Evolutionary conservation across 305 asterid genomes (phyloP), one percentile per base, ranked within the genome.

Genomic region (Fraxinus paxiana): DNA sequence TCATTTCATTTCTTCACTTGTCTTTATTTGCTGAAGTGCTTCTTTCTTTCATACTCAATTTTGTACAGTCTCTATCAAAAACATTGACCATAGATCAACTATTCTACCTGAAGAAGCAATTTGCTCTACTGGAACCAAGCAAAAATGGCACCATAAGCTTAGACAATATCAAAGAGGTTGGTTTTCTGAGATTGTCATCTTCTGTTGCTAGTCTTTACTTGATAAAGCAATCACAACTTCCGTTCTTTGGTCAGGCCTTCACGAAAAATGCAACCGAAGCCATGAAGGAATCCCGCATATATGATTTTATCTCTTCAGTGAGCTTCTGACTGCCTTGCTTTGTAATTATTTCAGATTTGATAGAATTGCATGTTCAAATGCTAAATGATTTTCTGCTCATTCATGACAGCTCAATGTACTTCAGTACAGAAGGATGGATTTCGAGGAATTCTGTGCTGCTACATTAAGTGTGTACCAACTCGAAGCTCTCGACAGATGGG

Each of bases 391-490:
- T 30, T 20, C 67, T 74, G 80, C 65, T 79, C 74, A 43, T 8
- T 43, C 18, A 31, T 20, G 77, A 76, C 88, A 95, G 99, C 97
- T 96, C 54, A 96, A 90, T 85, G 97, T 95, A 70, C 98, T 96
- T 74, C 97, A 96, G 77, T 94, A 93, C 83, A 89, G 99, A 91
- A 92, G 97, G 82, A 95, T 96, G 98, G 95, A 96, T 84, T 96
- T 94, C 24, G 99, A 96, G 87, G 99, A 96, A 84, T 95, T 95
- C 90, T 92, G 97, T 74, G 97, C 98, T 3, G 97, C 98, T 81
- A 90, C 94, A 33, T 82, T 81, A 77, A 94, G 97, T 51, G 97
- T 96, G 5, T 89, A 92, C 87, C 98, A 96, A 86, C 89, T 94
- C 34, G 99, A 96, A 87, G 97, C 96, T 77, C 93, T 91, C 15